phyloP scores from a whole-genome alignment of 2,329 filamentous ascomycete species.

The Apiospora malaysiana region DNA sequence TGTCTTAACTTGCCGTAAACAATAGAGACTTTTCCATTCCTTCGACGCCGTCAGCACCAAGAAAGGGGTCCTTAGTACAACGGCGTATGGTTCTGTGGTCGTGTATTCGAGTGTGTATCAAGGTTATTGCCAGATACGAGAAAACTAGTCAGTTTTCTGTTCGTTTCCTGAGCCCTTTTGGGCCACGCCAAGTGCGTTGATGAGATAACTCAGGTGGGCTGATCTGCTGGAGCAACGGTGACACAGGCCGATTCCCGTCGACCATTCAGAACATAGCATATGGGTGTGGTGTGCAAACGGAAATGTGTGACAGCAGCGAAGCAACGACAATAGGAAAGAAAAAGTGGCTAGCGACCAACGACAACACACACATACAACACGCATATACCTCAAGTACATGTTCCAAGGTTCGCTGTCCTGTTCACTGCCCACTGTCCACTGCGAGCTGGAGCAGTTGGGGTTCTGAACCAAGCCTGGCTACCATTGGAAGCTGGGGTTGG shows the following conservation, averaged over 20 bases:
- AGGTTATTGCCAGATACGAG: constrained; percentile 7
- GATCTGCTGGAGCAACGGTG: neutral
- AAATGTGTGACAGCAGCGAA: constrained; percentile 15
- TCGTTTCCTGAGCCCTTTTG: neutral
- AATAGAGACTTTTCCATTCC: neutral
- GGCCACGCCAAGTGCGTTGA: constrained; percentile 1
- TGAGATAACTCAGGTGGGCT: neutral
- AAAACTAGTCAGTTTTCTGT: neutral
- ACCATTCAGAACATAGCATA: neutral
- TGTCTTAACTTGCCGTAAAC: neutral
- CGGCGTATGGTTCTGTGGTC: neutral
- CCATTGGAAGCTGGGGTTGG: neutral
- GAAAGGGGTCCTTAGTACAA: neutral
- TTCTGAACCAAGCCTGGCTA: neutral
- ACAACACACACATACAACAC: constrained; percentile 3
- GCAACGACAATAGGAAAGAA: neutral
- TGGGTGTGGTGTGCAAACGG: constrained; percentile 18
- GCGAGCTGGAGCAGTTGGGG: neutral
- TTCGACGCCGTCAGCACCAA: neutral
- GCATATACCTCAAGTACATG: neutral
- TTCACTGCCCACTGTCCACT: neutral
- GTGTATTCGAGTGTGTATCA: neutral
- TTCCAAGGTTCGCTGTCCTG: too few species aligned
- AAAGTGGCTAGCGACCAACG: neutral
- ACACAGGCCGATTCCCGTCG: constrained; percentile 7